Base-by-base conservation (phyloP, 495 filamentous ascomycete genomes). In the Daldinia concentrica region DNA sequence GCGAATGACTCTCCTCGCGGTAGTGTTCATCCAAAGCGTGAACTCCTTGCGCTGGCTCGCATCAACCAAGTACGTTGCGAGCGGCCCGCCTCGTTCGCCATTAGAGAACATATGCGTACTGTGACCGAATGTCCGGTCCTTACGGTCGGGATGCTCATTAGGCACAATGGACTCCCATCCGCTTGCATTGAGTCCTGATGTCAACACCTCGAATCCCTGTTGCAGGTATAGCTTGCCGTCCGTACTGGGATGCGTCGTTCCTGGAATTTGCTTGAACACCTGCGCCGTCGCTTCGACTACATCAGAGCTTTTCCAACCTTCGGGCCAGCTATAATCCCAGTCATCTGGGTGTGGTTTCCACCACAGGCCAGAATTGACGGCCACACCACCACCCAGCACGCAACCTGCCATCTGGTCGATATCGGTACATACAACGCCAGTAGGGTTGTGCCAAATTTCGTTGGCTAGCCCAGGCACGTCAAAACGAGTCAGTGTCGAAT, bases 401-500 rank as follows among this genome's bases (percentile, higher is more conserved):
- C 90, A 92, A 5, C 87, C 90, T 43, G 88, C 88, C 84, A 88
- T 89, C 58, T 87, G 86, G 55, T 83, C 85, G 9, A 86, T 85
- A 71, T 91, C 87, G 1, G 84, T 82, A 71, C 89, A 90, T 34
- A 83, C 79, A 71, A 87, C 85, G 67, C 81, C 88, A 55, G 74
- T 78, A 50, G 82, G 85, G 66, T 84, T 81, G 58, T 77, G 78
- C 83, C 83, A 90, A 66, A 87, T 86, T 67, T 86, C 82, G 66
- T 85, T 89, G 74, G 85, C 88, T 54, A 91, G 82, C 62, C 90
- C 90, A 12, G 90, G 90, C n/a, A 91, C 83, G 74, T 92, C 90
- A 73, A 91, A 90, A 17, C 87, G 82, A 12, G 89, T 91, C 43
- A 92, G 78, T 19, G 84, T 84, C 34, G 86, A 84, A 24, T 86